Evolutionary conservation across 2,329 filamentous ascomycete genomes (phyloP), one percentile per base, ranked within the genome.

Genomic region (Neonectria coccinea): DNA sequence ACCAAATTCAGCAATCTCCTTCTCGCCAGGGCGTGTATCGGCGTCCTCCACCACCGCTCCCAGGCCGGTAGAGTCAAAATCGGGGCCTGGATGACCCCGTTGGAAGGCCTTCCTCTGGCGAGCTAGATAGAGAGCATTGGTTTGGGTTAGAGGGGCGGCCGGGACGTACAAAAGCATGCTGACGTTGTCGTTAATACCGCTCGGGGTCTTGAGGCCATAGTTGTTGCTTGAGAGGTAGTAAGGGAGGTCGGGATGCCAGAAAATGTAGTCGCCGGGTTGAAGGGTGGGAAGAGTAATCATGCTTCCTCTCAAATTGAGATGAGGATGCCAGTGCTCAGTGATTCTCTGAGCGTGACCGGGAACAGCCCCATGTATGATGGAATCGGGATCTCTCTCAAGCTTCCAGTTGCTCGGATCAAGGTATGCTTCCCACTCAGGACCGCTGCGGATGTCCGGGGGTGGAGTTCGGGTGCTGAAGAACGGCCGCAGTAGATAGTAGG

Each of bases 401-500:
- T 66, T 69, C 78, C 77, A 84, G 74, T 83, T 84, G 64, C 75
- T 75, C 0, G 80, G 75, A n/a, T 78, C 81, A n/a, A 87, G 79
- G 67, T 85, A 86, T 7, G 79, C 80, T 0, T 84, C 81, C 85
- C 85, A 86, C 41, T 80, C 81, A 11, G 75, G 78, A 5, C 80
- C 80, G 16, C 73, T 72, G 56, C 75, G 78, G n/a, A 59, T 61
- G 27, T 79, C 77, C 0, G 84, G 84, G 4, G 81, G 77, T 3
- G 79, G 78, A 8, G 73, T 79, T 65, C 79, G 81, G 20, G 84
- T 78, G 55, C 79, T 79, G 75, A 87, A 87, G 73, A 87, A 86
- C 5, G 85, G 85, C 2, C 85, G 80, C 2, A 96, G 84, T 0
- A 96, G 84, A 68, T 89, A 90, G 78, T 96, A 96, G 2, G 92